Evolutionary conservation across 2,329 filamentous ascomycete genomes (phyloP).

Genomic region (Keithomyces neogunnii): DNA sequence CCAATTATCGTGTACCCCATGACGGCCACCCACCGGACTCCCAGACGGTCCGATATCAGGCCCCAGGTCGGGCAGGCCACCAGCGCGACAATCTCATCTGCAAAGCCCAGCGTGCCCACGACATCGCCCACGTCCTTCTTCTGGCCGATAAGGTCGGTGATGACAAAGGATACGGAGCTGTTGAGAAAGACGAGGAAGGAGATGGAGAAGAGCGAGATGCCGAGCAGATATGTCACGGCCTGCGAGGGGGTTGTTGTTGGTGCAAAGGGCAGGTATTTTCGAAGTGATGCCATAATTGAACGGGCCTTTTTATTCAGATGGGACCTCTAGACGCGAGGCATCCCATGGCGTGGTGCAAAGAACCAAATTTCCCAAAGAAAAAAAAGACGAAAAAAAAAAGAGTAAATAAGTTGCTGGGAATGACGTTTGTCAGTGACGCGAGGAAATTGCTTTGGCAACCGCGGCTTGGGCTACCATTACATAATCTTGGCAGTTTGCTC

Average conservation of each 20-base stretch:
- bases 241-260: conserved; percentile 51
- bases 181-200: conserved; percentile 87
- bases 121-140: conserved; percentile 68
- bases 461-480: no score
- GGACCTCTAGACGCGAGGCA: conserved; percentile 7
- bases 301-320: conserved; percentile 1
- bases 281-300: conserved; percentile 26
- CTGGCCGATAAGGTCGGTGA: conserved; percentile 72
- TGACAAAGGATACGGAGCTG: conserved; percentile 74
- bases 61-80: conserved; percentile 77
- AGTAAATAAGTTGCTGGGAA: no score
- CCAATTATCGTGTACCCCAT: conserved; percentile 78
- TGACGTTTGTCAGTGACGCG: no score
- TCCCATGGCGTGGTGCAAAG: conserved; percentile 8
- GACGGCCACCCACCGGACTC: conserved; percentile 64
- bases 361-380: not conserved
- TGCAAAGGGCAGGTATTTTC: conserved; percentile 48
- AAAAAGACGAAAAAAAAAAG: not conserved
- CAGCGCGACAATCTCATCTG: conserved; percentile 73
- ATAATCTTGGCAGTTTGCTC: no score
- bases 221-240: conserved; percentile 68
- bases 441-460: no score
- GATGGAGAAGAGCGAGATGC: conserved; percentile 79
- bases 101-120: conserved; percentile 78
- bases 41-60: conserved; percentile 65